phyloP scores from a whole-genome alignment of 1,284 basidiomycete genomes.

The Naganishia cerealis region DNA sequence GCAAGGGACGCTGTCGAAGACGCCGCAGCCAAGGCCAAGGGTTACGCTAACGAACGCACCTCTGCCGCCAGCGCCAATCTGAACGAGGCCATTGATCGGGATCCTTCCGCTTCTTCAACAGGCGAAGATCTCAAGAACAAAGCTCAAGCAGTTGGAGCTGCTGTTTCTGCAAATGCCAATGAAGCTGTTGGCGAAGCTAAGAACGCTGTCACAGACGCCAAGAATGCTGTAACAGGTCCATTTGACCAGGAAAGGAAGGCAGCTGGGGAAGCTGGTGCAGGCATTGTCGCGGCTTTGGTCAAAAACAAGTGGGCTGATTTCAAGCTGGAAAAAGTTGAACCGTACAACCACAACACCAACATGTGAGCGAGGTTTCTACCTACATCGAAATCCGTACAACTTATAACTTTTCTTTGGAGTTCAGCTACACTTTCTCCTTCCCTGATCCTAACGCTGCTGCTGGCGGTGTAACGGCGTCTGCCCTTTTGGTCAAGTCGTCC shows the following conservation, averaged over 20 bases:
- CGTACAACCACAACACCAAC: conserved; percentile 90
- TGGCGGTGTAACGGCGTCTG: conserved; percentile 62
- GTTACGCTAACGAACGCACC: conserved; percentile 30
- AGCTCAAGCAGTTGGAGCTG: conserved; percentile 33
- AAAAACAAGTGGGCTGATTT: conserved; percentile 57
- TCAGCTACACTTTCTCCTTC: conserved; percentile 79
- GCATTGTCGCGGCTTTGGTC: conserved; percentile 22
- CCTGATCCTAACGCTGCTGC: conserved; percentile 78
- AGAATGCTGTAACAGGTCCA: conserved; percentile 32
- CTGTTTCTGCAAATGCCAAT: conserved; percentile 37
- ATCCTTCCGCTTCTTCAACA: conserved; percentile 29
- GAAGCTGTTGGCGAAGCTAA: conserved; percentile 35
- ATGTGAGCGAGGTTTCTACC: conserved; percentile 56
- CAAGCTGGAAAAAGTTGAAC: conserved; percentile 76
- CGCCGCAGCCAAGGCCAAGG: conserved; percentile 34
- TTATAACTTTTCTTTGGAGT: conserved; percentile 1
- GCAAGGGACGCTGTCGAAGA: conserved; percentile 35
- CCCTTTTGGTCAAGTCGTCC: conserved; percentile 59
- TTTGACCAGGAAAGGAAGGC: conserved; percentile 39
- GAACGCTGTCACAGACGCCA: conserved; percentile 33
- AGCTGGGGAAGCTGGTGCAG: conserved; percentile 36
- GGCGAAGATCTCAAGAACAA: conserved; percentile 37
- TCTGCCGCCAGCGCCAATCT: conserved; percentile 31
- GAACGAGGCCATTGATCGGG: conserved; percentile 39
- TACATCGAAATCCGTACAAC: neutral